These are phyloP conservation scores for Colletotrichum spaethianum DNA, from an alignment of 2,329 filamentous ascomycete genomes.

Conservation along the genomic window DNA sequence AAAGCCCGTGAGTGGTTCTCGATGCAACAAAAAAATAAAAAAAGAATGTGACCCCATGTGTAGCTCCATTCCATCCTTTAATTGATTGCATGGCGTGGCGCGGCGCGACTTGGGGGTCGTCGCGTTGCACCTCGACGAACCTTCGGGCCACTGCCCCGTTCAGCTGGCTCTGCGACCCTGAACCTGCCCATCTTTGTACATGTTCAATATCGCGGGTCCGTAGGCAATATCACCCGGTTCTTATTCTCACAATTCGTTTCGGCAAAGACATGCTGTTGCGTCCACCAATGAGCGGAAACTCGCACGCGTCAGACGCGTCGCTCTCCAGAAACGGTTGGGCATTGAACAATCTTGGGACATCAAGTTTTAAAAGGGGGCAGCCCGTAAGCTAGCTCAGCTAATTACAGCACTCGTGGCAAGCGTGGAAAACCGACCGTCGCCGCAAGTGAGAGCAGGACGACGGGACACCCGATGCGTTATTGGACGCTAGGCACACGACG, in stretches of 20 bases:
- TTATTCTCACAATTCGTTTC: neutral
- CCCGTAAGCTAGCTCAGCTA: neutral
- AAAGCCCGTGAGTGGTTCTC: conserved; percentile 3
- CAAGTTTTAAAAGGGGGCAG: neutral
- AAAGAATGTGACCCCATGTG: neutral
- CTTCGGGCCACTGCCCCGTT: neutral
- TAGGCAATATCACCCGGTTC: neutral
- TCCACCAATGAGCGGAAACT: neutral
- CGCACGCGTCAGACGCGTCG: conserved; percentile 4
- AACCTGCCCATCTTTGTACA: neutral
- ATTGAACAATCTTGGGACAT: neutral
- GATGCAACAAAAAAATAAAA: neutral
- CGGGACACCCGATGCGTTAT: too few species aligned
- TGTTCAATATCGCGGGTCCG: neutral
- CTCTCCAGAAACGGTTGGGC: neutral
- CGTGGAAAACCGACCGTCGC: neutral
- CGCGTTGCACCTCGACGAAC: conserved; percentile 1
- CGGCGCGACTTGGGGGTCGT: neutral
- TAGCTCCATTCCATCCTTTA: conserved; percentile 13
- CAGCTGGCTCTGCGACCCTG: neutral
- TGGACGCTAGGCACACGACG: neutral
- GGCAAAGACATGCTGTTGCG: neutral
- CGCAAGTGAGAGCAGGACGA: neutral
- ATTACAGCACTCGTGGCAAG: neutral
- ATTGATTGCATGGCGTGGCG: conserved; percentile 27